These are phyloP conservation scores for Kalaharituber pfeilii DNA, from an alignment of 2,329 filamentous ascomycete species.

Conservation along the genomic window DNA sequence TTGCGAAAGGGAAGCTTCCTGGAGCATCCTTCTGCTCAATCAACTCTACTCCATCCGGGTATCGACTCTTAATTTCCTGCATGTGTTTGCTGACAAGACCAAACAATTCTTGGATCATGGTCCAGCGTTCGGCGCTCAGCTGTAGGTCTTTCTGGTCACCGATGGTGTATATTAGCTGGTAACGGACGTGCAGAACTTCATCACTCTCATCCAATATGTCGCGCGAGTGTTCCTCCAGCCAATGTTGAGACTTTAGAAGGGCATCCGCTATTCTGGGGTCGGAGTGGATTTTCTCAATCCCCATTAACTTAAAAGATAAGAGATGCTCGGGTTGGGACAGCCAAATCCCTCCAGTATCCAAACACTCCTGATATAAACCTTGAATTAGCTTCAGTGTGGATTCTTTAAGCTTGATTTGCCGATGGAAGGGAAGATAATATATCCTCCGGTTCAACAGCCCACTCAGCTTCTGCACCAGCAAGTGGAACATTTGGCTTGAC, in stretches of 20 bases:
- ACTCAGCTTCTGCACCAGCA: constrained; percentile 39
- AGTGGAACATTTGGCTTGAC: constrained; percentile 39
- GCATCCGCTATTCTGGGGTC: constrained; percentile 32
- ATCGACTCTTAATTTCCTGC: constrained; percentile 26
- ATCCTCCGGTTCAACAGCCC: constrained; percentile 38
- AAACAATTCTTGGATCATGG: constrained; percentile 30
- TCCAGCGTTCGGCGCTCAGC: constrained; percentile 38
- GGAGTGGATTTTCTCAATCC: constrained; percentile 37
- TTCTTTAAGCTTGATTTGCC: constrained; percentile 24
- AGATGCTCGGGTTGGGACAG: constrained; percentile 46
- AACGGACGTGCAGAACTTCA: constrained; percentile 36
- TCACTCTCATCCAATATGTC: constrained; percentile 51
- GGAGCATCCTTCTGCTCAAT: constrained; percentile 27
- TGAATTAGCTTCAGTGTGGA: constrained; percentile 2
- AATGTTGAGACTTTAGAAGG: constrained; percentile 33
- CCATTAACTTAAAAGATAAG: constrained; percentile 47
- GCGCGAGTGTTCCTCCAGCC: constrained; percentile 34
- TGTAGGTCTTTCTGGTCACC: constrained; percentile 35
- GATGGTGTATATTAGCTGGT: constrained; percentile 41
- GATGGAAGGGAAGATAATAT: constrained; percentile 41
- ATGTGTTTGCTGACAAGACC: constrained; percentile 29
- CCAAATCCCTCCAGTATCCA: constrained; percentile 35
- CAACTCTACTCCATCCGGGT: constrained; percentile 33
- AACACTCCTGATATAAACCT: constrained; percentile 30
- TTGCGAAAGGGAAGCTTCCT: constrained; percentile 38